phyloP scores from a whole-genome alignment of 179 eudicot species.

The Beta corolliflora region DNA sequence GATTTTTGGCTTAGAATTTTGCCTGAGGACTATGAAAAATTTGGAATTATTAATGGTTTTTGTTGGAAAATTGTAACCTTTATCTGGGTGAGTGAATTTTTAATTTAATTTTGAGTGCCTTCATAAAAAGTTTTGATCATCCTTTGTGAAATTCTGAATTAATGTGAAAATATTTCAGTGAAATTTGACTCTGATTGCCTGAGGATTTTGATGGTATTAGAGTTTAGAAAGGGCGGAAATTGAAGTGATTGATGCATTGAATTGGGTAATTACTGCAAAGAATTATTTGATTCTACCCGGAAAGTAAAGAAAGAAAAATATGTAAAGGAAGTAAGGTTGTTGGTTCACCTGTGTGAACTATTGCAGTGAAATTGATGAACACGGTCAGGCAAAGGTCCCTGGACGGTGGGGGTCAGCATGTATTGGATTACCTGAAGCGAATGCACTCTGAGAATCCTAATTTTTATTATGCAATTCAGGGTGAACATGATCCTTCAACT shows the following conservation, averaged over 20 bases:
- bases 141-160: neutral
- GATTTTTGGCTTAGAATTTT: neutral
- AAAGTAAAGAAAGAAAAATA: neutral
- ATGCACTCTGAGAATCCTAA: slow-evolving; percentile 42
- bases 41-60: neutral
- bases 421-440: slow-evolving; percentile 47
- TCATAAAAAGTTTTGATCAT: neutral
- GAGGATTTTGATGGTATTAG: neutral
- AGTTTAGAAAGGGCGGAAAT: neutral
- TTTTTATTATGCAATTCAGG: slow-evolving; percentile 49
- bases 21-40: neutral
- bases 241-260: neutral
- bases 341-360: slow-evolving; percentile 4
- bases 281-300: neutral
- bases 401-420: slow-evolving; percentile 40
- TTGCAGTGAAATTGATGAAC: slow-evolving; percentile 48
- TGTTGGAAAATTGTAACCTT: neutral
- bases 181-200: neutral
- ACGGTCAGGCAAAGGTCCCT: slow-evolving; percentile 35
- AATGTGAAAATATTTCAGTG: neutral
- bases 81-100: neutral
- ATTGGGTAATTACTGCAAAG: neutral
- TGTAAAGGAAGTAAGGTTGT: neutral
- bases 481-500: slow-evolving; percentile 34
- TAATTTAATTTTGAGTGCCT: neutral